These are phyloP conservation scores for Chaetomium olivaceum DNA, from an alignment of 2,329 filamentous ascomycete species.

Conservation along the genomic window DNA sequence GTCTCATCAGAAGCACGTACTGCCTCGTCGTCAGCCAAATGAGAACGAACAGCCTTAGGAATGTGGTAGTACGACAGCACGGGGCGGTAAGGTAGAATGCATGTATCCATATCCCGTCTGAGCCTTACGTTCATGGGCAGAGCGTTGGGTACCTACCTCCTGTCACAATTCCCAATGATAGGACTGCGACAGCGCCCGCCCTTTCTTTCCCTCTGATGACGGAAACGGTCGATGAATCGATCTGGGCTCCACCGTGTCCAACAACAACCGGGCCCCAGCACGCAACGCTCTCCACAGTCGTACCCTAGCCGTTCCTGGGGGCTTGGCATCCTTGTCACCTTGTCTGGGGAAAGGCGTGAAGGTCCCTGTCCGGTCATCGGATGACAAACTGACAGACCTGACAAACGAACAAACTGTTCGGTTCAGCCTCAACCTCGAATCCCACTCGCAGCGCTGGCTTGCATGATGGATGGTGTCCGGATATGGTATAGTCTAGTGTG, in stretches of 20 bases:
- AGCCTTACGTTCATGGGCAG: not conserved
- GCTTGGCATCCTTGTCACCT: slow-evolving; percentile 8
- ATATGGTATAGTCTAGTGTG: not conserved
- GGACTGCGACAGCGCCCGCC: too few relatives aligned
- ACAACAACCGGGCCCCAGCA: not conserved
- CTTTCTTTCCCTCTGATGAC: not conserved
- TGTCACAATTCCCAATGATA: not conserved
- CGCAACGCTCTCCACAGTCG: too few relatives aligned
- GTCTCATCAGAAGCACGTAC: not conserved
- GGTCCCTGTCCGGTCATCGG: slow-evolving; percentile 10
- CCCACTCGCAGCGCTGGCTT: not conserved
- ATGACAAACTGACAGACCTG: not conserved
- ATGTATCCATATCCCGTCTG: not conserved
- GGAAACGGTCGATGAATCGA: not conserved
- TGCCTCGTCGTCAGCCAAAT: not conserved
- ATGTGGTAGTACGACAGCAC: not conserved
- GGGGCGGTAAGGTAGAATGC: not conserved
- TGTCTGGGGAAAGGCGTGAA: slow-evolving; percentile 23
- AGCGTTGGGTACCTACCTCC: not conserved
- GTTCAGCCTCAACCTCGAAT: not conserved
- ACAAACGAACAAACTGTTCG: not conserved
- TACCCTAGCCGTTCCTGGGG: not conserved
- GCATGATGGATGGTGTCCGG: not conserved
- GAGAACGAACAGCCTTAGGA: too few relatives aligned
- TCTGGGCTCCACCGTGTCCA: not conserved